Evolutionary conservation across 345 rosid species (phyloP), one percentile per base, ranked within the genome.

Genomic region (Brassica cretica): DNA sequence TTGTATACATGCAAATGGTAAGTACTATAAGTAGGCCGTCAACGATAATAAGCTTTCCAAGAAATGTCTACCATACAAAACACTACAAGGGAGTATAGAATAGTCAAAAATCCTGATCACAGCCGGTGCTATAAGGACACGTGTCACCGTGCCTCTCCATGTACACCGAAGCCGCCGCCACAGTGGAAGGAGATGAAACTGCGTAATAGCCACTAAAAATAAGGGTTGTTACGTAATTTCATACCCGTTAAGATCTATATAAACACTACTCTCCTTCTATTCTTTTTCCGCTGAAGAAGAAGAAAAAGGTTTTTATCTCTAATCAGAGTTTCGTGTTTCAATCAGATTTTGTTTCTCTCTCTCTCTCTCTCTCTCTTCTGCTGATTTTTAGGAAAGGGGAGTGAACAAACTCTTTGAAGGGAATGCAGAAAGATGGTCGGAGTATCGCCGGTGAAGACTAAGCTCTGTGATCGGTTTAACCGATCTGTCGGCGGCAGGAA

Each of bases 351-450:
- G 21, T 37, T 51, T 64, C 5, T 64, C 30, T 66, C 66, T 60
- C 33, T 30, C 0, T 30, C 35, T 12, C 16, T 33, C 2, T 37
- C 4, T 64, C 29, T 64, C 16, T 19, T 49, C n/a, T 41, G 12
- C 51, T 11, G 51, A 46, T 46, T 46, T 14, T 14, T 0, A 12
- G 11, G 1, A 37, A 37, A 8, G 2, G 5, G 8, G 5, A n/a
- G 56, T 1, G 16, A 14, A n/a, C n/a, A 49, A 3, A n/a, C 15
- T 6, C 18, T 49, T 5, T 49, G 37, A 62, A 78, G 91, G 93
- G 93, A 89, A 91, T 91, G 96, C 92, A 84, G 89, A 89, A 85
- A 87, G 89, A 91, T 91, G 93, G 83, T 75, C 39, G 80, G 78
- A 62, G 30, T 73, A 24, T 82, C 87, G 85, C 83, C 84, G 82